These are phyloP conservation scores for Marasmius oreades DNA, from an alignment of 1,284 basidiomycete species.

Conservation along the genomic window DNA sequence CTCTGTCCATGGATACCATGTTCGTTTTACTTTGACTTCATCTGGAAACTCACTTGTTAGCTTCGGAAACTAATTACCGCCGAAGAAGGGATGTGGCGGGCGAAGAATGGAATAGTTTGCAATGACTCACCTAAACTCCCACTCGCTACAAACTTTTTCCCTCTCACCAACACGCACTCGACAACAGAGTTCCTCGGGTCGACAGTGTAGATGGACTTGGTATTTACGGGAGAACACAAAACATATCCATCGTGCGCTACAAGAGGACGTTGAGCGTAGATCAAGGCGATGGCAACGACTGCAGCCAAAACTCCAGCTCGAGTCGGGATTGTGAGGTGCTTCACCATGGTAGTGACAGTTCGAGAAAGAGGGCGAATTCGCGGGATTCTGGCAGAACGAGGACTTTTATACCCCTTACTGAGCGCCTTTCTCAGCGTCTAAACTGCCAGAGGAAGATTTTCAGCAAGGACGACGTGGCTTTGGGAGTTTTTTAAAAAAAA, in stretches of 20 bases:
- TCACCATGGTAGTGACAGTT: background rate
- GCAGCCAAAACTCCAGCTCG: background rate
- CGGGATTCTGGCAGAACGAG: no score
- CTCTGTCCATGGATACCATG: background rate
- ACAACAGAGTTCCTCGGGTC: background rate
- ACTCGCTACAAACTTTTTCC: background rate
- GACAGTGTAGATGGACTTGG: background rate
- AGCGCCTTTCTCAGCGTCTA: no score
- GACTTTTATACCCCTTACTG: no score
- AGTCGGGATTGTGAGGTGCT: background rate
- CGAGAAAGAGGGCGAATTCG: background rate
- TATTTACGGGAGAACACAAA: background rate
- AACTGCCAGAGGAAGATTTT: no score
- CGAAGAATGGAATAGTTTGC: background rate
- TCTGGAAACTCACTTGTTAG: background rate
- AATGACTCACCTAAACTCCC: background rate
- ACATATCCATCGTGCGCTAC: background rate
- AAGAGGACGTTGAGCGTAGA: background rate
- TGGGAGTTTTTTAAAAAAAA: no score
- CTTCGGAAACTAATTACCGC: background rate
- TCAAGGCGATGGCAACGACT: background rate
- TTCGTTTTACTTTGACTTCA: background rate
- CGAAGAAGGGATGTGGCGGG: background rate
- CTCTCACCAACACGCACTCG: background rate
- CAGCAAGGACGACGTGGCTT: no score